Conservation (phyloP, 2,329 filamentous ascomycete species). For the Coniochaeta hoffmannii region DNA sequence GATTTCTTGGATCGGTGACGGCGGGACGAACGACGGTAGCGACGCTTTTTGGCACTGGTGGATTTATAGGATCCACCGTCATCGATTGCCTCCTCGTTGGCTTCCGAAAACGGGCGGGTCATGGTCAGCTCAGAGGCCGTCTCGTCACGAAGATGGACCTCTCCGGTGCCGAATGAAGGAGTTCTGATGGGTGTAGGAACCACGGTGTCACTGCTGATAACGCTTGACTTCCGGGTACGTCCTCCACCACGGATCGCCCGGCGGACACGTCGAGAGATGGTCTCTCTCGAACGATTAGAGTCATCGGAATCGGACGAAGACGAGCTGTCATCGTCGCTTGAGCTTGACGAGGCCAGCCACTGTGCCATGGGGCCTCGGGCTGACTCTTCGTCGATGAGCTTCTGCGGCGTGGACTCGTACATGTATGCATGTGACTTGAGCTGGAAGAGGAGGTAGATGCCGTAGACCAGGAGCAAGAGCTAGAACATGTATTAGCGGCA, state of each 20-base stretch:
- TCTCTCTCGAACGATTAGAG: conserved; percentile 52
- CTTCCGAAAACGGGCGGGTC: conserved; percentile 25
- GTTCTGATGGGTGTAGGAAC: conserved; percentile 23
- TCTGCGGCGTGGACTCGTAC: conserved; percentile 86
- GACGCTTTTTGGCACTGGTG: conserved; percentile 24
- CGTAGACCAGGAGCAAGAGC: conserved; percentile 74
- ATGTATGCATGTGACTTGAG: conserved; percentile 88
- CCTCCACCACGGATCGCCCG: conserved; percentile 60
- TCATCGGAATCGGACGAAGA: conserved; percentile 62
- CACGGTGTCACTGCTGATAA: conserved; percentile 47
- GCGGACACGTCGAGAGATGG: conserved; percentile 68
- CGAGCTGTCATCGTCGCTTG: conserved; percentile 47
- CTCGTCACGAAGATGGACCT: conserved; percentile 27
- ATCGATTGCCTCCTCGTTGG: conserved; percentile 35
- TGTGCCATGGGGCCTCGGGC: conserved; percentile 77
- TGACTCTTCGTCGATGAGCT: conserved; percentile 86
- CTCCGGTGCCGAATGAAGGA: conserved; percentile 33
- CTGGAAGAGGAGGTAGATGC: conserved; percentile 81
- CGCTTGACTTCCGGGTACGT: conserved; percentile 70
- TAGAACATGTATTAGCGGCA: conserved; percentile 17
- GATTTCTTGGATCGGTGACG: conserved; percentile 32
- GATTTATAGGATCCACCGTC: conserved; percentile 34
- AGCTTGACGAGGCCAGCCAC: conserved; percentile 67
- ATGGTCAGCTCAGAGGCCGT: conserved; percentile 29
- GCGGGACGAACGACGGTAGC: conserved; percentile 28